Evolutionary conservation across 768 basidiomycete species (phyloP), one percentile per base, ranked within the genome.

Genomic region (Leccinellum albellum): DNA sequence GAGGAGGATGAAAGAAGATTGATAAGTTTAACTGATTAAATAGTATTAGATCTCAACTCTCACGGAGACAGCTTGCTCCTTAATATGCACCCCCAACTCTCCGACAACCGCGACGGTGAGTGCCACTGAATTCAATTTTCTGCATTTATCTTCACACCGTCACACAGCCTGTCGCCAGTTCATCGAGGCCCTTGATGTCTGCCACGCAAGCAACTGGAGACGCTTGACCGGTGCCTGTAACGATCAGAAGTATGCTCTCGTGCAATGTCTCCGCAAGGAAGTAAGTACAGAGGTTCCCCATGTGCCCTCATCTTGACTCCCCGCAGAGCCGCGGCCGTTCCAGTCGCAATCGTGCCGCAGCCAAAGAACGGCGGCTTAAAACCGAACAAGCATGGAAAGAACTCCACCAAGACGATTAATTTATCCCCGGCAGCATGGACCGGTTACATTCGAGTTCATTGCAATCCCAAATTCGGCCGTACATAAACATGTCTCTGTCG

Each of bases 191-290:
- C 82, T 91, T 24, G 81, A 90, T 50, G 74, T 79, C 48, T 91
- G 89, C 66, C 89, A 91, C 65, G 67, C 75, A 20, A 80, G 75
- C 64, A 76, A 69, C 54, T 89, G 86, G 86, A 78, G 79, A 24
- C 82, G 83, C 60, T 78, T 87, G 59, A 81, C 84, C 1, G 89
- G 89, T 21, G 80, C 78, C 17, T 91, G 89, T 69, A 91, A 91
- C 65, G 73, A 66, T 56, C 77, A 79, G 51, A 91, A 91, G 73
- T 75, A 82, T 54, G 79, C 82, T 46, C 75, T 91, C 63, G 89
- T 88, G 64, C 73, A 76, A 53, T 91, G 89, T 73, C 75, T 91
- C 54, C 81, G 83, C 57, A 75, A 80, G 66, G 89, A 90, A 81
- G 89, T 90, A 68, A 58, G 75, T 54, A 20, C 40, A 50, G 26